Percentiles rank a stretch among this genome's conserved stretches.
Evolutionary conservation across 2,329 filamentous ascomycete genomes (phyloP).

Genomic region (Monilinia vaccinii-corymbosi): DNA sequence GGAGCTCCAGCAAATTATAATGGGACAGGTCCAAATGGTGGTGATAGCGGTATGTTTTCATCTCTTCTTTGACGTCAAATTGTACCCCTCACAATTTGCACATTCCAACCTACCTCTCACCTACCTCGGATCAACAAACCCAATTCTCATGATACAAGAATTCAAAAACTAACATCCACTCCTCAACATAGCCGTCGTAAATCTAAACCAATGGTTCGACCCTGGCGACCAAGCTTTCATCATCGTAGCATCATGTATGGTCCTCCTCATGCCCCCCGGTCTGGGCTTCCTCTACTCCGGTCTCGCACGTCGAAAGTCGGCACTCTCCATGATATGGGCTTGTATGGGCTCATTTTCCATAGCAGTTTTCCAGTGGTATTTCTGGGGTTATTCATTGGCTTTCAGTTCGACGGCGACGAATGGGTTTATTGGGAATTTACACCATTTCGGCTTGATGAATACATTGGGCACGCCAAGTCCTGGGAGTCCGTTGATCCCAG

Average conservation of each 20-base stretch:
- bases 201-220: constrained; percentile 93
- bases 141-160: neutral
- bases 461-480: constrained; percentile 77
- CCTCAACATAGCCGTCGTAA: constrained; percentile 56
- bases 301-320: constrained; percentile 93
- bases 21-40: constrained; percentile 40
- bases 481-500: constrained; percentile 79
- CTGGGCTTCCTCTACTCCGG: constrained; percentile 97
- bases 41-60: constrained; percentile 29
- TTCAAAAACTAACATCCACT: constrained; percentile 2
- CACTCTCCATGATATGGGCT: constrained; percentile 93
- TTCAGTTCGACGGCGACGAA: constrained; percentile 77
- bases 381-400: constrained; percentile 95
- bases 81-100: neutral
- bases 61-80: neutral
- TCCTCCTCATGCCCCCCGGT: constrained; percentile 91
- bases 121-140: neutral
- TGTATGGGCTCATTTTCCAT: constrained; percentile 90
- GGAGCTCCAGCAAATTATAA: constrained; percentile 53
- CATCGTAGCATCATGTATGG: constrained; percentile 81
- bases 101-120: neutral
- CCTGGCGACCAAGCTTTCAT: constrained; percentile 93
- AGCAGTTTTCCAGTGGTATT: constrained; percentile 97
- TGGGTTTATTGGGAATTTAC: constrained; percentile 84
- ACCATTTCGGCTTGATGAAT: constrained; percentile 81